Conservation (phyloP, 345 rosid species). For the Eucalyptus sp. region DNA sequence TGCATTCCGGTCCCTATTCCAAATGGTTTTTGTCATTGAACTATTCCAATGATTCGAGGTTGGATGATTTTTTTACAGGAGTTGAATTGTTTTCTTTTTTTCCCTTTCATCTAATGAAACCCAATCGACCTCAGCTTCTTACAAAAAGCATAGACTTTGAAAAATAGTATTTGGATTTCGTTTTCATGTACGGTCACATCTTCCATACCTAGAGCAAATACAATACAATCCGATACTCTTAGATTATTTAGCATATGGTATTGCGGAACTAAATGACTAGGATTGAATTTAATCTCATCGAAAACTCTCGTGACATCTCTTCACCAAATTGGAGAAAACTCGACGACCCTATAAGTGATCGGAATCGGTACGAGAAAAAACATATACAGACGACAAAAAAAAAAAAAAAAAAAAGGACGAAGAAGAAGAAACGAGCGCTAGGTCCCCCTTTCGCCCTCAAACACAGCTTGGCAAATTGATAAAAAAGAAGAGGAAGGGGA, state of each 20-base stretch:
- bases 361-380: neutral
- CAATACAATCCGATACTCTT: fast-evolving
- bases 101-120: neutral
- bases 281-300: fast-evolving
- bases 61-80: neutral
- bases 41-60: neutral
- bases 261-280: neutral
- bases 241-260: neutral
- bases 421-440: neutral
- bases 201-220: fast-evolving
- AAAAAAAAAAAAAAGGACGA: neutral
- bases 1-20: fast-evolving
- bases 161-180: fast-evolving
- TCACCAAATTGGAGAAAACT: neutral
- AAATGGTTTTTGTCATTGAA: neutral
- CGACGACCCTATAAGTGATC: neutral
- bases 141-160: neutral
- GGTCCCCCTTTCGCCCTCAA: neutral
- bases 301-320: neutral
- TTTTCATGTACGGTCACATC: neutral
- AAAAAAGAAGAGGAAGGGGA: neutral
- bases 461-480: neutral
- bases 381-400: neutral
- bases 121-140: neutral
- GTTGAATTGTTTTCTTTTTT: neutral